A percentile compares a stretch with the other conserved stretches of the same genome.
Conservation (phyloP, 352 stramenopile species). For the Phytophthora cactorum region DNA sequence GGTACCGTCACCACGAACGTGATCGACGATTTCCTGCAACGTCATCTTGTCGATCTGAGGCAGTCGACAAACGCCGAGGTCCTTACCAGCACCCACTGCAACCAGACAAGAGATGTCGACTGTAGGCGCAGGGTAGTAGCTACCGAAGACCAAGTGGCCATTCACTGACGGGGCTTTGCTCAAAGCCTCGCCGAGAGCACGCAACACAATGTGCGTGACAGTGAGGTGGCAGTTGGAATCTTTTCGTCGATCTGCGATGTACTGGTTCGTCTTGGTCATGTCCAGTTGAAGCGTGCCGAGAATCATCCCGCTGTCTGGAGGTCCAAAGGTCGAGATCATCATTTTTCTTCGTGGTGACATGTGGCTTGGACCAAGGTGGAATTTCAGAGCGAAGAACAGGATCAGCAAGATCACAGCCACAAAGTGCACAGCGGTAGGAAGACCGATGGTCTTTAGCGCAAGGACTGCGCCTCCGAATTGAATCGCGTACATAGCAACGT, state of each 20-base stretch:
- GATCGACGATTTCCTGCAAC: constrained; percentile 52
- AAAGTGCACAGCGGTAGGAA: constrained; percentile 56
- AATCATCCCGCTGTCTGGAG: constrained; percentile 71
- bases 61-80: constrained; percentile 63
- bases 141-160: constrained; percentile 74
- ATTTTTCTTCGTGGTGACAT: constrained; percentile 72
- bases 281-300: constrained; percentile 73
- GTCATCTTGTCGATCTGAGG: constrained; percentile 60
- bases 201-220: constrained; percentile 74
- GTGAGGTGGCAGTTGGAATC: constrained; percentile 59
- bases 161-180: constrained; percentile 66
- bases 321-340: constrained; percentile 70
- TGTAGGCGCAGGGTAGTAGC: constrained; percentile 65
- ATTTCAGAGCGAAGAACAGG: constrained; percentile 57
- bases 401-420: constrained; percentile 48
- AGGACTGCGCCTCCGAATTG: constrained; percentile 62
- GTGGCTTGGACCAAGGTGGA: constrained; percentile 62
- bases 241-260: constrained; percentile 62
- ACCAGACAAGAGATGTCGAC: constrained; percentile 77
- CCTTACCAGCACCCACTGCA: constrained; percentile 60
- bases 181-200: constrained; percentile 58
- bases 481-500: constrained; percentile 51
- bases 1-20: constrained; percentile 51
- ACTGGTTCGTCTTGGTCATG: constrained; percentile 64
- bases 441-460: constrained; percentile 49